Conservation (phyloP, 441 rosid species). For the Adansonia rubrostipa region DNA sequence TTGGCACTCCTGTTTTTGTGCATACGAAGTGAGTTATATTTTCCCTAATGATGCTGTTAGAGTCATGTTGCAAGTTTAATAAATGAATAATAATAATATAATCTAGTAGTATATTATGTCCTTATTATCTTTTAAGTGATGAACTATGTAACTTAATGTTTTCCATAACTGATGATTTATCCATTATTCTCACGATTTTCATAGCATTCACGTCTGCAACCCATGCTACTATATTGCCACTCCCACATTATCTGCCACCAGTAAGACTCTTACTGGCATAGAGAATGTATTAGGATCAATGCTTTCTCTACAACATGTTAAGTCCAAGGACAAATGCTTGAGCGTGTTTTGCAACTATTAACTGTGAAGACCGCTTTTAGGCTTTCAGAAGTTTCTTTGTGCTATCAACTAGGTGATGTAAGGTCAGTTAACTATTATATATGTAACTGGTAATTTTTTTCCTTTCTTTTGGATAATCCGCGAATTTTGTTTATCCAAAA, state of each 20-base stretch:
- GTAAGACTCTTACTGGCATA: not conserved
- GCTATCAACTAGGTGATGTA: not conserved
- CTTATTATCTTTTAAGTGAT: not conserved
- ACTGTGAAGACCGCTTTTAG: conserved; percentile 1
- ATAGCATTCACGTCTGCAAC: not conserved
- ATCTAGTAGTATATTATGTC: not conserved
- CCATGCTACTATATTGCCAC: not conserved
- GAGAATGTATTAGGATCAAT: not conserved
- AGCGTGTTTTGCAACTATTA: not conserved
- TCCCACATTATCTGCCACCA: not conserved
- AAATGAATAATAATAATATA: not conserved
- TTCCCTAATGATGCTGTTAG: conserved; percentile 5
- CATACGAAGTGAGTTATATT: conserved; percentile 67
- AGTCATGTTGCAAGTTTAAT: not conserved
- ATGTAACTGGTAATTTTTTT: not conserved
- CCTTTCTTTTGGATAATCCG: not conserved
- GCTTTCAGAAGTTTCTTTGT: not conserved
- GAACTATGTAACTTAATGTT: not conserved
- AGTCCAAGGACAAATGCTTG: not conserved
- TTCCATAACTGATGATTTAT: not conserved
- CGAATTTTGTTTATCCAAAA: not conserved
- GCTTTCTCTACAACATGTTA: not conserved
- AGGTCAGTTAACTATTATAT: not conserved
- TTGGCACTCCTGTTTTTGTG: conserved; percentile 78
- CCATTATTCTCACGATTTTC: not conserved